Evolutionary conservation across 495 filamentous ascomycete species (phyloP).

Genomic region (Physcia stellaris): DNA sequence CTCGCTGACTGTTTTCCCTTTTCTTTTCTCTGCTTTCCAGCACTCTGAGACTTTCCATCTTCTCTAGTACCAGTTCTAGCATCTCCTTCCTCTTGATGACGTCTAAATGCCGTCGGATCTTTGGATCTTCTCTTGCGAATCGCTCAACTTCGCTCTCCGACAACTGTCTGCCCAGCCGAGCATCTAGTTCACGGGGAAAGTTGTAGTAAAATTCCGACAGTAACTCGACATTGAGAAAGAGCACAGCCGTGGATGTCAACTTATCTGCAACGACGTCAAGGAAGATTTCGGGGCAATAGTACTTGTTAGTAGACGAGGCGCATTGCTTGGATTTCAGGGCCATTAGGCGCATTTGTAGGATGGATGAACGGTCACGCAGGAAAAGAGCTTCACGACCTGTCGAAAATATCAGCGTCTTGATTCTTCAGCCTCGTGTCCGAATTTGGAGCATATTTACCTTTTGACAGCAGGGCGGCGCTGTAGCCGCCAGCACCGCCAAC

Average conservation of each 20-base stretch:
- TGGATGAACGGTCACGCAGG: slow-evolving; percentile 75
- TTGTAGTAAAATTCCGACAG: slow-evolving; percentile 94
- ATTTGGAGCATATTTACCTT: slow-evolving; percentile 45
- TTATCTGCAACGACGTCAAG: slow-evolving; percentile 94
- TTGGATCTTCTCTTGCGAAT: slow-evolving; percentile 86
- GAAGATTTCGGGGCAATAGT: slow-evolving; percentile 94
- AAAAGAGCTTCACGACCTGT: slow-evolving; percentile 83
- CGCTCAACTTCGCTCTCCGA: slow-evolving; percentile 66
- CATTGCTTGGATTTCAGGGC: slow-evolving; percentile 85
- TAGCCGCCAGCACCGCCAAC: slow-evolving; percentile 82
- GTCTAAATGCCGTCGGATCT: slow-evolving; percentile 77
- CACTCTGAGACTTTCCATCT: slow-evolving; percentile 78
- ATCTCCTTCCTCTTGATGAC: slow-evolving; percentile 84
- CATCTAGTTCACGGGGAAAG: slow-evolving; percentile 86
- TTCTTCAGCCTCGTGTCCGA: no score
- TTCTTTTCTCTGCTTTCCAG: slow-evolving; percentile 42
- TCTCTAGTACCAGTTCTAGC: slow-evolving; percentile 78
- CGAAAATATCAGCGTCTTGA: no score
- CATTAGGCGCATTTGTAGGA: slow-evolving; percentile 77
- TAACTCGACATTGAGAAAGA: slow-evolving; percentile 96
- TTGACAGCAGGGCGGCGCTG: slow-evolving; percentile 63
- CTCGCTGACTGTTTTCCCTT: slow-evolving; percentile 32
- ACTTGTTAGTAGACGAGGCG: slow-evolving; percentile 60
- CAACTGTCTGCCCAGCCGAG: slow-evolving; percentile 70
- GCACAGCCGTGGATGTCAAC: slow-evolving; percentile 82